Percentiles rank a stretch among this genome's conserved stretches.
Conservation (phyloP, 2,329 filamentous ascomycete genomes). For the Colletotrichum costaricense region DNA sequence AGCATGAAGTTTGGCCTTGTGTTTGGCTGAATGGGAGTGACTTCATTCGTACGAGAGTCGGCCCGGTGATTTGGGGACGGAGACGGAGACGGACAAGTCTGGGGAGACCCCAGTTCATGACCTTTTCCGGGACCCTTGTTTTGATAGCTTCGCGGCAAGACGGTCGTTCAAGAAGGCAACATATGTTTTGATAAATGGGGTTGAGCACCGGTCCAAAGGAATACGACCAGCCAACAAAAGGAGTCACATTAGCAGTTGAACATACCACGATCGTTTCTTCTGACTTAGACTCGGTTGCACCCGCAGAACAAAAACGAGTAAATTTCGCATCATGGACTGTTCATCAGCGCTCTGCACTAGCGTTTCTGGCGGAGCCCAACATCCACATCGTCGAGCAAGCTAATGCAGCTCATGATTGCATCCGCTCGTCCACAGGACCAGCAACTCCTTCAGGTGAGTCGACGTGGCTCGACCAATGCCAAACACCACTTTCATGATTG, state of each 20-base stretch:
- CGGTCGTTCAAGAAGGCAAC: neutral
- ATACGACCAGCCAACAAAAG: neutral
- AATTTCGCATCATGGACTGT: neutral
- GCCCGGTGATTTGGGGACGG: neutral
- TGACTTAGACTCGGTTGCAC: neutral
- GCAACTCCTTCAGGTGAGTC: slow-evolving; percentile 33
- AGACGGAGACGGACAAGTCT: neutral
- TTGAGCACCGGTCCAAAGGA: neutral
- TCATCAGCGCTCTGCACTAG: neutral
- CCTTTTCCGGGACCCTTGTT: neutral
- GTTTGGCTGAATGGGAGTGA: slow-evolving; percentile 24
- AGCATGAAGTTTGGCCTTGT: slow-evolving; percentile 34
- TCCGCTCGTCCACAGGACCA: slow-evolving; percentile 14
- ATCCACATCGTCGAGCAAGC: neutral
- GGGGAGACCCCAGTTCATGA: neutral
- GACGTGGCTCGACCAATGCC: slow-evolving; percentile 28
- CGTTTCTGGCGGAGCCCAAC: neutral
- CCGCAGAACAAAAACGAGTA: neutral
- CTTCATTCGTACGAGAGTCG: neutral
- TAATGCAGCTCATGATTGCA: slow-evolving; percentile 24
- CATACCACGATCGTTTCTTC: slow-evolving; percentile 8
- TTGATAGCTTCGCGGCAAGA: neutral
- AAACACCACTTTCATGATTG: slow-evolving; percentile 25
- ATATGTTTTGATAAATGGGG: neutral
- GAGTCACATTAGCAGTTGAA: neutral